Evolutionary conservation across 176 grass and related monocot species (phyloP).

Genomic region (Oryza rufipogon): DNA sequence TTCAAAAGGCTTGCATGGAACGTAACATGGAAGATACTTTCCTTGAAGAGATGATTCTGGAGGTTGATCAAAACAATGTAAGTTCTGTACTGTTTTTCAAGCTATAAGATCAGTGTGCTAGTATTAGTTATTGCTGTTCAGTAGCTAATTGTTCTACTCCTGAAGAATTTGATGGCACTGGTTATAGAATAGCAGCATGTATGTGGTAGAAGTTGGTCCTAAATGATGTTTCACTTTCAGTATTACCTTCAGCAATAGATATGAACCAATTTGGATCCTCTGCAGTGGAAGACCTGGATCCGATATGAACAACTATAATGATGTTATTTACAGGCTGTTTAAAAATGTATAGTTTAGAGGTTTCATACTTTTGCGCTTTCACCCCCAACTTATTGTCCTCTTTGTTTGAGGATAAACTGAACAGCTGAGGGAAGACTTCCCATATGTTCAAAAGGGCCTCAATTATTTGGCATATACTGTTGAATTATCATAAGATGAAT

Average conservation of each 20-base stretch:
- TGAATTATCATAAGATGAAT: not conserved
- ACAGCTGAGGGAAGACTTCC: not conserved
- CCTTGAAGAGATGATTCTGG: conserved; percentile 61
- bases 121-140: not conserved
- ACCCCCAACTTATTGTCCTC: not conserved
- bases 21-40: conserved; percentile 45
- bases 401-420: not conserved
- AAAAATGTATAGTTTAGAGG: not conserved
- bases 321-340: not conserved
- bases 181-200: conserved; percentile 18
- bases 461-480: not conserved
- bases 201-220: not conserved
- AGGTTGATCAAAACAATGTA: conserved; percentile 72
- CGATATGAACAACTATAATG: not conserved
- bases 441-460: not conserved
- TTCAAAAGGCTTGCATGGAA: conserved; percentile 57
- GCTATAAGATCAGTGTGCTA: not conserved
- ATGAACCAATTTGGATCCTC: not conserved
- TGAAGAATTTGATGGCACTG: not conserved
- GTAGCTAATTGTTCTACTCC: not conserved
- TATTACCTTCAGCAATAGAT: conserved; percentile 2
- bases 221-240: not conserved
- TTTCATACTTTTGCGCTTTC: conserved; percentile 9
- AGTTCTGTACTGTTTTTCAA: conserved; percentile 27
- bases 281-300: no score